Base-by-base conservation (phyloP, 176 grass and related monocot genomes). In the Otatea glauca region DNA sequence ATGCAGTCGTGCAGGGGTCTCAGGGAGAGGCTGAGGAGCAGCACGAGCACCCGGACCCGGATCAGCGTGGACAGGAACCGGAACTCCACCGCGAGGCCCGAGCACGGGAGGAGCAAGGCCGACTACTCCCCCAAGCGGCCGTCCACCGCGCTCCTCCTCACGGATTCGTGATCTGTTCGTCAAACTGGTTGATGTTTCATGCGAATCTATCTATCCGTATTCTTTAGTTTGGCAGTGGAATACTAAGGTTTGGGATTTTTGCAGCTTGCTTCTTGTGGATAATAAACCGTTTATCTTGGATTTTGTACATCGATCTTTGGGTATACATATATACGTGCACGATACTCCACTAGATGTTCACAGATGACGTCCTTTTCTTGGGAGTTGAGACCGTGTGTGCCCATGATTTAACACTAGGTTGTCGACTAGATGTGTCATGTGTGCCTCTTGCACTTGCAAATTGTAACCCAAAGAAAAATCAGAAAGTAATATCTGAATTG, bases 1-100 rank as follows among this genome's bases (percentile, higher is more conserved):
- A 90, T 94, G 92, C 88, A 90, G 64, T 92, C 87, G 76, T 94
- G 92, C 41, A 79, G 85, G 80, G 92, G 65, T 5, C 64, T 94
- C 39, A 91, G n/a, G 65, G 82, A 79, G 51, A 74, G 80, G 84
- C 86, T 70, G 79, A 63, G 63, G 37, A 79, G 79, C 60, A 83
- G 62, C 81, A 17, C 27, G 71, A 14, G 69, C 69, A 2, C 55
- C 7, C 54, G 83, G 20, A 2, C 55, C 7, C 54, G 83, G 20
- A 0, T 14, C 44, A 58, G 62, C 70, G 34, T 14, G 1, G 88
- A 77, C 64, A 63, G 32, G 59, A 69, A 56, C 59, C 55, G 59
- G 66, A 73, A 0, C 17, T 42, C 41, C 41, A 1, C 62, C 29
- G 3, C 38, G 16, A 44, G 67, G 68, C 5, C 48, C 24, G 66